Base-by-base conservation (phyloP, 805 yeast species). In the Candida michaelii region DNA sequence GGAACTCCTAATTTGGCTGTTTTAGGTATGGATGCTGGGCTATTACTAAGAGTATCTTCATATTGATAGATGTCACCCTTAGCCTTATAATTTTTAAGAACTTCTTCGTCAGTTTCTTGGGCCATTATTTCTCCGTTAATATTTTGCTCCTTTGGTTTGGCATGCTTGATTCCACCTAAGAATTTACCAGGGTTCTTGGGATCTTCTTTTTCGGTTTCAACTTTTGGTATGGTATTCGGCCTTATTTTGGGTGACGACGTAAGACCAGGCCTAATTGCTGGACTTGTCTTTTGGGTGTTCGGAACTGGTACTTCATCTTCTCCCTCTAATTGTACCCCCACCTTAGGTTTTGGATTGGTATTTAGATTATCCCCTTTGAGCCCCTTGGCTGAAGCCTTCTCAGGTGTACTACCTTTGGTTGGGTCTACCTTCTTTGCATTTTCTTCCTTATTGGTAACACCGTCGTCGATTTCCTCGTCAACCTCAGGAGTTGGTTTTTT, bases 101-200 rank as follows among this genome's bases (percentile, higher is more conserved):
- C 49, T 5, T 49, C 55, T 34, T 50, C 41, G 21, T 48, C 54
- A 3, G 44, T 49, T 19, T 36, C 40, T 35, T 54, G 55, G 5
- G 47, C 45, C 25, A 46, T 48, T 14, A 44, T 54, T 15, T 41
- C 46, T 4, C 50, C 47, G 11, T 50, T 45, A 13, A 44, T 24
- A n/a, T 44, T 52, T 25, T 39, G 23, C 35, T 58, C 60, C 14
- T 41, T 43, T 7, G 51, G 52, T 25, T 48, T 52, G 6, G 52
- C 16, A 36, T 53, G 52, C 13, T 43, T 43, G n/a, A 49, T 53
- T 11, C 51, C 56, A 4, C 66, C 66, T 38, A 61, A 43, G 30
- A 50, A 60, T 9, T 44, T 44, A 15, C 46, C 39, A 13, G 63
- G 63, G 36, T 55, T 50, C 5, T 46, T 45, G 4, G 58, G 52